Conservation (phyloP, 2,329 filamentous ascomycete species). For the Trichoderma endophyticum region DNA sequence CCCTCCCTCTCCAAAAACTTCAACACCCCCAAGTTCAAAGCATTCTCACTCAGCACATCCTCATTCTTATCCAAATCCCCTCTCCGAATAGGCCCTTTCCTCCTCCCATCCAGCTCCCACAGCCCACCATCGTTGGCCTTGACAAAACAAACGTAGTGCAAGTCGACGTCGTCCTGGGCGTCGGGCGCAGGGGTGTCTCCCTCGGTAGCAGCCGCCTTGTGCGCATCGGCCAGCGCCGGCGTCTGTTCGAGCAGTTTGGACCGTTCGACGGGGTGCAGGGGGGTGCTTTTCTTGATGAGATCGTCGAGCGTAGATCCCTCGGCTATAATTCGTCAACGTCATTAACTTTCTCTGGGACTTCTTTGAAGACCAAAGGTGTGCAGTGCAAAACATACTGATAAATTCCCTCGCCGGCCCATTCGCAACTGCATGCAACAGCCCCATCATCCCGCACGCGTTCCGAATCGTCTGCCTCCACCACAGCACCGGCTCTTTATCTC, state of each 20-base stretch:
- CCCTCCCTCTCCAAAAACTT: constrained; percentile 56
- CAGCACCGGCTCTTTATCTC: constrained; percentile 69
- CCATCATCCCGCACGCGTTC: constrained; percentile 91
- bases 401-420: constrained; percentile 70
- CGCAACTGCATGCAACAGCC: constrained; percentile 73
- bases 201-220: constrained; percentile 69
- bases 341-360: neutral
- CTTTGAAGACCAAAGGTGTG: neutral
- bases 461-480: constrained; percentile 97
- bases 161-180: constrained; percentile 77
- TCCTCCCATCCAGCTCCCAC: constrained; percentile 59
- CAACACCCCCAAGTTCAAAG: constrained; percentile 64
- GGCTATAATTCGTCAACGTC: neutral
- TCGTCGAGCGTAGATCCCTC: constrained; percentile 56
- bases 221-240: constrained; percentile 70
- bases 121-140: constrained; percentile 64
- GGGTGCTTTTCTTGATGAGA: constrained; percentile 67
- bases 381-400: constrained; percentile 47
- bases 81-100: constrained; percentile 55
- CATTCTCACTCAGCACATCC: constrained; percentile 72
- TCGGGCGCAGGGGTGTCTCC: constrained; percentile 78
- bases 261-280: constrained; percentile 62
- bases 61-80: constrained; percentile 58
- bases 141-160: constrained; percentile 95
- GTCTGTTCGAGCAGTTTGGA: constrained; percentile 75